These are phyloP conservation scores for Candolleomyces aberdarensis DNA, from an alignment of 768 basidiomycete genomes.

Conservation along the genomic window DNA sequence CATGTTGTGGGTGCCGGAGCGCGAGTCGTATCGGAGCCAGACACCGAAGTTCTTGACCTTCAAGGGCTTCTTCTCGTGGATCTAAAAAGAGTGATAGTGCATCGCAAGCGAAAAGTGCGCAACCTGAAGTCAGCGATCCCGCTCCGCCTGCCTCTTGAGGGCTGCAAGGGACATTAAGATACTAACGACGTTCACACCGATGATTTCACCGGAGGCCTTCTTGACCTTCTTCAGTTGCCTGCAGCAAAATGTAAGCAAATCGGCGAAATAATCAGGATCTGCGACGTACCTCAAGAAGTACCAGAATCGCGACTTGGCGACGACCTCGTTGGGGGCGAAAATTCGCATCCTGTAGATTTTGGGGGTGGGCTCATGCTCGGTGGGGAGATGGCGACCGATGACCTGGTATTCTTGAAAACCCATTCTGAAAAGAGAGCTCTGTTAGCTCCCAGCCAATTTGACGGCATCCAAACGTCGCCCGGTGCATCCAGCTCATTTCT, in stretches of 20 bases:
- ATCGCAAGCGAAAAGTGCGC: constrained; percentile 19
- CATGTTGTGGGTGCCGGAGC: constrained; percentile 99
- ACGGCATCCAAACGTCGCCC: neutral
- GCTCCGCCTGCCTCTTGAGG: constrained; percentile 85
- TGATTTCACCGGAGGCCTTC: constrained; percentile 98
- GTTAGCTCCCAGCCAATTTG: constrained; percentile 6
- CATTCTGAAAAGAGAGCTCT: constrained; percentile 46
- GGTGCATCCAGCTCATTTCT: constrained; percentile 2
- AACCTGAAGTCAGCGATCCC: constrained; percentile 51
- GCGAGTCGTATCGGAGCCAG: constrained; percentile 99
- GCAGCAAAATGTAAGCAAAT: neutral
- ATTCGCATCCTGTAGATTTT: constrained; percentile 99
- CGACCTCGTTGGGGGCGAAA: constrained; percentile 97
- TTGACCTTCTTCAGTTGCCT: constrained; percentile 99
- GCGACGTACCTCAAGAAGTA: constrained; percentile 85
- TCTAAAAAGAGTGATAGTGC: constrained; percentile 51
- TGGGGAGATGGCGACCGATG: constrained; percentile 96
- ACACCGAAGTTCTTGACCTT: constrained; percentile 99
- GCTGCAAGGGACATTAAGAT: constrained; percentile 66
- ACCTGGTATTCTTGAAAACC: constrained; percentile 91
- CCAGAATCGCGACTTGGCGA: constrained; percentile 99
- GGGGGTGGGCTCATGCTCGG: constrained; percentile 87
- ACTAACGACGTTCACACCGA: constrained; percentile 96
- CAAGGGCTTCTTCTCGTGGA: constrained; percentile 95
- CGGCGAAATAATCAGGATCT: neutral